Evolutionary conservation across 208 protist genomes (phyloP).

Genomic region (Crithidia fasciculata): DNA sequence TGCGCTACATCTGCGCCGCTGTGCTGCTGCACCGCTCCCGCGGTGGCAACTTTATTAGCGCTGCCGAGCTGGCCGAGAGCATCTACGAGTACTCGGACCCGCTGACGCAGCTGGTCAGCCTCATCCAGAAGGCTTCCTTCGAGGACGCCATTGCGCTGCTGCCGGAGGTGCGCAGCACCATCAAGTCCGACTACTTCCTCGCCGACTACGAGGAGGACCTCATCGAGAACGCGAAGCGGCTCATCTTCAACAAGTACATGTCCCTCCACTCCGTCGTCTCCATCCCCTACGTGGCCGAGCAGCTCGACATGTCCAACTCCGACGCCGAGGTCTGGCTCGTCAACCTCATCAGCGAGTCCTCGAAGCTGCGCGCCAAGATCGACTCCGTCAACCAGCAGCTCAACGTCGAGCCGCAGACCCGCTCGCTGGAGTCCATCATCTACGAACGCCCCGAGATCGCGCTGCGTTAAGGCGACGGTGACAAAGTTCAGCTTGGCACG

Average conservation of each 20-base stretch:
- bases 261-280: constrained; percentile 84
- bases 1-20: constrained; percentile 91
- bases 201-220: constrained; percentile 69
- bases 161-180: constrained; percentile 62
- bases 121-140: constrained; percentile 77
- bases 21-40: constrained; percentile 82
- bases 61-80: constrained; percentile 65
- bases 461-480: constrained; percentile 14
- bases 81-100: constrained; percentile 91
- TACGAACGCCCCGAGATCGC: constrained; percentile 80
- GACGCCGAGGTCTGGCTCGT: constrained; percentile 92
- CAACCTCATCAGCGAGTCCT: constrained; percentile 89
- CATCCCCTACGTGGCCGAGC: constrained; percentile 85
- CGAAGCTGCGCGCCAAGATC: constrained; percentile 91
- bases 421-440: constrained; percentile 72
- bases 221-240: constrained; percentile 73
- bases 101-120: constrained; percentile 78
- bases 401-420: constrained; percentile 77
- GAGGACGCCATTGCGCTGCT: constrained; percentile 82
- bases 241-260: constrained; percentile 91
- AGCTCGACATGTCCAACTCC: constrained; percentile 67
- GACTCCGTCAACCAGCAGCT: constrained; percentile 90
- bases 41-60: constrained; percentile 67
- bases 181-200: constrained; percentile 88
- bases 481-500: background rate